phyloP scores from a whole-genome alignment of 2,329 filamentous ascomycete genomes.

The Fusarium acutatum region DNA sequence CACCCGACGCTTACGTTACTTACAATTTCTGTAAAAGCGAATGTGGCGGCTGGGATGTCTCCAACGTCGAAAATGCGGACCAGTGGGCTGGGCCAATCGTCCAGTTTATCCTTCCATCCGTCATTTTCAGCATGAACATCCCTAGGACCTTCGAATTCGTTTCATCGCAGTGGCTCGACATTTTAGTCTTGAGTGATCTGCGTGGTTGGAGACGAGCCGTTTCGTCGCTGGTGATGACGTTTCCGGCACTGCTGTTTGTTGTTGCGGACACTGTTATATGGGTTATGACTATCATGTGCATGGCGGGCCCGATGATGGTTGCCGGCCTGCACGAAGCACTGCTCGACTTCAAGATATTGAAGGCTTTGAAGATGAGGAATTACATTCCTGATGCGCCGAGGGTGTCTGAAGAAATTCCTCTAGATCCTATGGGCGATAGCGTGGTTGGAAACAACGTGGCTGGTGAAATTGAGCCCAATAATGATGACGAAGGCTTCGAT shows the following conservation, averaged over 20 bases:
- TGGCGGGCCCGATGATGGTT: not conserved
- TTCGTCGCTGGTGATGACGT: not conserved
- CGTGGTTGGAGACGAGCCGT: not conserved
- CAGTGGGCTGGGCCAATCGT: not conserved
- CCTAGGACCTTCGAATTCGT: not conserved
- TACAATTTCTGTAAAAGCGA: not conserved
- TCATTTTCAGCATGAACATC: not conserved
- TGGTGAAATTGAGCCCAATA: not conserved
- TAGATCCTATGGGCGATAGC: fast-evolving
- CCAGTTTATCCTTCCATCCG: not conserved
- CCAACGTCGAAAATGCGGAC: not conserved
- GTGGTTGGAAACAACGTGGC: fast-evolving
- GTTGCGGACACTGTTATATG: not conserved
- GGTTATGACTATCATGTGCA: not conserved
- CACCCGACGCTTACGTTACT: not conserved
- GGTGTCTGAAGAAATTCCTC: not conserved
- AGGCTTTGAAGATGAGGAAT: not conserved
- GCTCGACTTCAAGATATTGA: not conserved
- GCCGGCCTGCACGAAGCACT: not conserved
- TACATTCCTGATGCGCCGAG: not conserved
- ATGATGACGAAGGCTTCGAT: not conserved
- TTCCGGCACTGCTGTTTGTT: not conserved
- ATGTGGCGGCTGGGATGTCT: not conserved
- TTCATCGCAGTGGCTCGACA: not conserved
- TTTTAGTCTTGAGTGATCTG: not conserved